phyloP scores from a whole-genome alignment of 768 basidiomycete species.

The Boletus edulis region DNA sequence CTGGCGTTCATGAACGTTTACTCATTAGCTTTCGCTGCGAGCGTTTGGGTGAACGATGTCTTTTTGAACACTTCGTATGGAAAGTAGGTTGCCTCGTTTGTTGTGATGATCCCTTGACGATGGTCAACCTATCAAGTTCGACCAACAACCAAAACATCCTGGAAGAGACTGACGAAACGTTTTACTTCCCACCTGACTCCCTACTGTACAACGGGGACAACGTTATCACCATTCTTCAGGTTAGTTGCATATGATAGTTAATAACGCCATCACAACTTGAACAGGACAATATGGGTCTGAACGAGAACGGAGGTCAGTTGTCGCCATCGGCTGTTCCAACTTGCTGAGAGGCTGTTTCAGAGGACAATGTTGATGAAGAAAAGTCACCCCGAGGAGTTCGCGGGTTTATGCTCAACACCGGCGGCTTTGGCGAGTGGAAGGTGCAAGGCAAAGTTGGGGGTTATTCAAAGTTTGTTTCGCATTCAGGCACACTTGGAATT shows the following conservation, averaged over 20 bases:
- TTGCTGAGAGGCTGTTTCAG: slow-evolving; percentile 8
- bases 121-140: slow-evolving; percentile 37
- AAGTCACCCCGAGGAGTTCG: slow-evolving; percentile 79
- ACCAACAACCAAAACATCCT: slow-evolving; percentile 60
- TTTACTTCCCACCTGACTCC: slow-evolving; percentile 57
- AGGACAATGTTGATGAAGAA: slow-evolving; percentile 45
- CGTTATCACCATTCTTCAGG: slow-evolving; percentile 76
- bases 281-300: slow-evolving; percentile 79
- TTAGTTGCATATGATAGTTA: slow-evolving; percentile 24
- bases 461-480: slow-evolving; percentile 50
- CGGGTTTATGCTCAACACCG: slow-evolving; percentile 67
- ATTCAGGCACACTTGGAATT: neutral
- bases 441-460: slow-evolving; percentile 79
- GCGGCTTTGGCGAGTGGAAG: slow-evolving; percentile 62
- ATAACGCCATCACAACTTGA: slow-evolving; percentile 1
- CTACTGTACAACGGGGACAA: slow-evolving; percentile 57
- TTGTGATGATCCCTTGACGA: neutral
- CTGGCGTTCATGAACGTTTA: neutral
- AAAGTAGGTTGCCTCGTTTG: slow-evolving; percentile 47
- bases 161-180: slow-evolving; percentile 67
- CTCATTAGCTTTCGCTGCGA: slow-evolving; percentile 66
- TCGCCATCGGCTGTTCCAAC: neutral
- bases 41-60: slow-evolving; percentile 73
- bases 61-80: slow-evolving; percentile 74
- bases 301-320: slow-evolving; percentile 54